phyloP scores from a whole-genome alignment of 1,284 basidiomycete species.

The Somion occarium region DNA sequence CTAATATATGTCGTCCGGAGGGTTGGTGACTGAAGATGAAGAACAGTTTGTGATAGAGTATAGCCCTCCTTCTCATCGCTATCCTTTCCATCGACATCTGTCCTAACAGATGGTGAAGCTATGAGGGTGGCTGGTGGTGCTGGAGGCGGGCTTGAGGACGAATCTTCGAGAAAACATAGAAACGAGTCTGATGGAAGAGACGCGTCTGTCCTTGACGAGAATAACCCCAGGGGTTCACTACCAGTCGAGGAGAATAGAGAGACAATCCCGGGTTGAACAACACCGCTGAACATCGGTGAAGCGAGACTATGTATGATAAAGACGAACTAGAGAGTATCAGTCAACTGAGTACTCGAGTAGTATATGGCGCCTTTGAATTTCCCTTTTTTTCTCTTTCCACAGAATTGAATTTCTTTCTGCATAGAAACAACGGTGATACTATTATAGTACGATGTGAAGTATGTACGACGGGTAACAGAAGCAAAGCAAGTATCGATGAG shows the following conservation, averaged over 20 bases:
- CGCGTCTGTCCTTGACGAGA: conserved; percentile 45
- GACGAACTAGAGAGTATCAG: too few relatives aligned
- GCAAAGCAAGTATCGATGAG: too few relatives aligned
- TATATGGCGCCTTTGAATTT: too few relatives aligned
- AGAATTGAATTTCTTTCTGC: too few relatives aligned
- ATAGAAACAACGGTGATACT: too few relatives aligned
- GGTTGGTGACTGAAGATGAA: conserved; percentile 82
- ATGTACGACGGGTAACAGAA: too few relatives aligned
- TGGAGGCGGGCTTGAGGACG: conserved; percentile 47
- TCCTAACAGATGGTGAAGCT: conserved; percentile 28
- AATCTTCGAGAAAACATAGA: conserved; percentile 61
- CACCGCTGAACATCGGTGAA: conserved; percentile 22
- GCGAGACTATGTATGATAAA: too few relatives aligned
- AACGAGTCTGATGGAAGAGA: conserved; percentile 59
- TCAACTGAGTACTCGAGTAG: too few relatives aligned
- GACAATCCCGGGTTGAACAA: conserved; percentile 56
- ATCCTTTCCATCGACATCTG: conserved; percentile 12
- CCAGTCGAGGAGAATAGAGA: conserved; percentile 79
- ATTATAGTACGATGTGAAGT: too few relatives aligned
- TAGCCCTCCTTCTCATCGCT: conserved; percentile 33
- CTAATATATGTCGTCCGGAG: conserved; percentile 67
- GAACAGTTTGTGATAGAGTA: conserved; percentile 58
- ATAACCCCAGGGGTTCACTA: conserved; percentile 59
- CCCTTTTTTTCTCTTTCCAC: too few relatives aligned
- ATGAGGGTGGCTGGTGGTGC: conserved; percentile 41